Conservation (phyloP, 768 basidiomycete genomes). For the Amanita pseudoporphyria region DNA sequence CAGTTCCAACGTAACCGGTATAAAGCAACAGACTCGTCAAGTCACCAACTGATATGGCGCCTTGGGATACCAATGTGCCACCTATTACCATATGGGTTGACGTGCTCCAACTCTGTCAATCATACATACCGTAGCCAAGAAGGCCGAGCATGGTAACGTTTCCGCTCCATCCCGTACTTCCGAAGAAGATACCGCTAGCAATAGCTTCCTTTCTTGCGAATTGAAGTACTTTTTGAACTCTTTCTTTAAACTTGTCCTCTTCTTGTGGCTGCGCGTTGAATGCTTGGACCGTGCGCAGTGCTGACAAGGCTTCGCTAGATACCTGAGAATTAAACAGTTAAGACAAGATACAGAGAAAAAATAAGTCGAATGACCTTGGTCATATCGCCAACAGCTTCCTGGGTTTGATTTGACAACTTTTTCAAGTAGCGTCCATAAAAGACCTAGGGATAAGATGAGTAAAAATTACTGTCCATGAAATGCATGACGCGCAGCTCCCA, state of each 20-base stretch:
- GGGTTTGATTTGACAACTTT: slow-evolving; percentile 82
- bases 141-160: slow-evolving; percentile 85
- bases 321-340: slow-evolving; percentile 31
- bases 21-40: slow-evolving; percentile 85
- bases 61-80: slow-evolving; percentile 82
- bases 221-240: slow-evolving; percentile 52
- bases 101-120: neutral
- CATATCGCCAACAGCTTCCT: slow-evolving; percentile 95
- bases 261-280: slow-evolving; percentile 82
- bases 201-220: slow-evolving; percentile 82
- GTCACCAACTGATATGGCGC: slow-evolving; percentile 87
- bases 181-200: slow-evolving; percentile 90
- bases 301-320: slow-evolving; percentile 84
- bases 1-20: slow-evolving; percentile 80
- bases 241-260: slow-evolving; percentile 62
- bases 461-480: neutral
- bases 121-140: slow-evolving; percentile 70
- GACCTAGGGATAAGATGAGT: slow-evolving; percentile 40
- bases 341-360: neutral
- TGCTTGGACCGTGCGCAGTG: slow-evolving; percentile 83
- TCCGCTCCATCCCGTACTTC: slow-evolving; percentile 85
- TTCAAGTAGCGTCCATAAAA: slow-evolving; percentile 95
- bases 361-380: slow-evolving; percentile 45
- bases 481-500: slow-evolving; percentile 56
- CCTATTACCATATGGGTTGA: slow-evolving; percentile 33